Percentiles rank a stretch among this genome's conserved stretches.
phyloP scores from a whole-genome alignment of 2,329 filamentous ascomycete species.

The Aureobasidium sp. region DNA sequence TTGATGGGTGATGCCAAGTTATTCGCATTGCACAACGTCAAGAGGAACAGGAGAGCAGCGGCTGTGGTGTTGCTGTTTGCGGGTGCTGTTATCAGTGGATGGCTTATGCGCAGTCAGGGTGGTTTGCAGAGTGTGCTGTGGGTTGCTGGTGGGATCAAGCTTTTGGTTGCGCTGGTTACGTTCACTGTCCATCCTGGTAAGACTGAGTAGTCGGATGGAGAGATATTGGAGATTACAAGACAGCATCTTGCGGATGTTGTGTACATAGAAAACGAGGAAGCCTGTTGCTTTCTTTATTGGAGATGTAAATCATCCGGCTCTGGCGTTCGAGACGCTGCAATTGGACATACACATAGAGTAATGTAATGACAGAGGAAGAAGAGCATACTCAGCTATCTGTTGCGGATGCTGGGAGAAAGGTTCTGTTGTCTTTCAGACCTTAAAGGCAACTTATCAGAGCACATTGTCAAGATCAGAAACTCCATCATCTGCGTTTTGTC shows the following conservation, averaged over 20 bases:
- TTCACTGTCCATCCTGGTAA: slow-evolving; percentile 18
- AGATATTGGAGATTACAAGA: background rate
- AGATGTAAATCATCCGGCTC: too few relatives aligned
- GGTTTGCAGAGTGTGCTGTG: slow-evolving; percentile 41
- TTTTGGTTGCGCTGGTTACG: slow-evolving; percentile 31
- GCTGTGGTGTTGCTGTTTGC: slow-evolving; percentile 42
- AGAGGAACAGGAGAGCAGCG: slow-evolving; percentile 43
- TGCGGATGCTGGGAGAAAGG: background rate
- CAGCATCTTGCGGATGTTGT: too few relatives aligned
- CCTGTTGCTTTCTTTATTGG: background rate
- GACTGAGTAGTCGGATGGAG: background rate
- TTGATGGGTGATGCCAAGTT: slow-evolving; percentile 46
- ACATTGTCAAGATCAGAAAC: background rate
- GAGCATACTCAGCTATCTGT: background rate
- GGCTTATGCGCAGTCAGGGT: slow-evolving; percentile 39
- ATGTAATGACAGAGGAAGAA: background rate
- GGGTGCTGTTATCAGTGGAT: slow-evolving; percentile 44
- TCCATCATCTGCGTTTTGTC: too few relatives aligned
- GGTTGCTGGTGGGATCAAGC: slow-evolving; percentile 42
- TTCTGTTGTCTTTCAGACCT: background rate
- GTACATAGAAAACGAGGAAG: too few relatives aligned
- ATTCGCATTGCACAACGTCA: slow-evolving; percentile 42
- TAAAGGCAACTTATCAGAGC: background rate
- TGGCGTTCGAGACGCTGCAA: background rate
- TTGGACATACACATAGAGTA: background rate